Evolutionary conservation across 305 asterid species (phyloP).

Genomic region (Ilex paraguariensis): DNA sequence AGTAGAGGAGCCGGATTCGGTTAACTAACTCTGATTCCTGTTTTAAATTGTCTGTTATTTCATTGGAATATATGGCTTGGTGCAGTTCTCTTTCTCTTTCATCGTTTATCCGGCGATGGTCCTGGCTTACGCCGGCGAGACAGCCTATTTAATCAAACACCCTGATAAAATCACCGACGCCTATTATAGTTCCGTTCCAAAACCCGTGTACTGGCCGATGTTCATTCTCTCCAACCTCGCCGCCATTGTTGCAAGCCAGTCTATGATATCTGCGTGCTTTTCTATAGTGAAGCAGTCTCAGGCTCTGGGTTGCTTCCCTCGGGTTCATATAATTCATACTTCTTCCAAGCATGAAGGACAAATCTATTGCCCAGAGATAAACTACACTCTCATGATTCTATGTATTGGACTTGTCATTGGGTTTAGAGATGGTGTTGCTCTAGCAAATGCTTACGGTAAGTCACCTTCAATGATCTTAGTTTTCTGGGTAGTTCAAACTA

Average conservation of each 20-base stretch:
- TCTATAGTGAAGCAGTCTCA: conserved; percentile 43
- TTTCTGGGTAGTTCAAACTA: no score
- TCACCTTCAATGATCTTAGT: background rate
- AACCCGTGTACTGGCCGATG: conserved; percentile 46
- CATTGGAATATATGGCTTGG: background rate
- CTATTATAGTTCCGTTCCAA: conserved; percentile 41
- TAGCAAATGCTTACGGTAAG: conserved; percentile 43
- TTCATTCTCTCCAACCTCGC: conserved; percentile 40
- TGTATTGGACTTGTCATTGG: conserved; percentile 32
- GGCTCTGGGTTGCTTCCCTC: conserved; percentile 36
- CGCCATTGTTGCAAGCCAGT: conserved; percentile 43
- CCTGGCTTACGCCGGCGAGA: conserved; percentile 39
- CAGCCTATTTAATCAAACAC: conserved; percentile 37
- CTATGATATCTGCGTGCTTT: conserved; percentile 44
- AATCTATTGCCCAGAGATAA: conserved; percentile 39
- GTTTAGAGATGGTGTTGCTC: conserved; percentile 39
- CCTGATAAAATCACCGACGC: conserved; percentile 37
- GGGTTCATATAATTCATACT: conserved; percentile 35
- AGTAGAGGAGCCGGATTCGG: no score
- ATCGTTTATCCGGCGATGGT: conserved; percentile 42
- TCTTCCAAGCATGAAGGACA: conserved; percentile 44
- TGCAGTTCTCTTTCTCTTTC: conserved; percentile 38
- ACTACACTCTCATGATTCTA: conserved; percentile 34
- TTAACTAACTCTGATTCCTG: no score
- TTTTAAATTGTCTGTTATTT: no score